Conservation (phyloP, 148 eudicot genomes). For the Hydrangea macrophylla region DNA sequence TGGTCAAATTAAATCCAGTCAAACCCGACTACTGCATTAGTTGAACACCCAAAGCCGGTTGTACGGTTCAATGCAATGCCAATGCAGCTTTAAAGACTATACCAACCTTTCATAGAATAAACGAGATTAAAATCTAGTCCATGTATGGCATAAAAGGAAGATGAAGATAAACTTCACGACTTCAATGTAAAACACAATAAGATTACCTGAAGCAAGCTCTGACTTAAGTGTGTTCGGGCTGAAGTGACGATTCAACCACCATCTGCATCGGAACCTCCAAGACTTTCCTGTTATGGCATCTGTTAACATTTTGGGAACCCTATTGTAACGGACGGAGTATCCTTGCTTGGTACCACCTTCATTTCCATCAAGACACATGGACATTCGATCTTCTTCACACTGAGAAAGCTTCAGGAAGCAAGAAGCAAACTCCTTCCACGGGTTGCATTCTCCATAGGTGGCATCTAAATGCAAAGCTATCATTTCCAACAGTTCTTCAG, state of each 20-base stretch:
- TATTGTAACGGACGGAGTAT: slow-evolving; percentile 19
- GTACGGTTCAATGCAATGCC: background rate
- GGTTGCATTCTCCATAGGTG: slow-evolving; percentile 38
- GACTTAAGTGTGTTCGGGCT: slow-evolving; percentile 41
- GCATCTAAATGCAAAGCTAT: slow-evolving; percentile 79
- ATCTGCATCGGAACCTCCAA: slow-evolving; percentile 76
- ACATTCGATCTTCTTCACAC: slow-evolving; percentile 64
- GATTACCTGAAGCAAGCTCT: slow-evolving; percentile 65
- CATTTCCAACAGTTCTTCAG: slow-evolving; percentile 65
- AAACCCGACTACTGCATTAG: background rate
- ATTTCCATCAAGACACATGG: slow-evolving; percentile 39
- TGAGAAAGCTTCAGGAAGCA: slow-evolving; percentile 51
- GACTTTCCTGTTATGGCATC: slow-evolving; percentile 36
- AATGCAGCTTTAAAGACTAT: background rate
- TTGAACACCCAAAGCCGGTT: background rate
- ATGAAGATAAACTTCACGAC: background rate
- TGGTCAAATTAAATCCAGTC: background rate
- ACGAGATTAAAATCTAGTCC: background rate
- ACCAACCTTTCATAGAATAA: background rate
- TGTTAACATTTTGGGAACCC: slow-evolving; percentile 41
- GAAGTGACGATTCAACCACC: slow-evolving; percentile 86
- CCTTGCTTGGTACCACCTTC: slow-evolving; percentile 18
- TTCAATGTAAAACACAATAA: background rate
- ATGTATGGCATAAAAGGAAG: background rate
- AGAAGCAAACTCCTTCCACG: slow-evolving; percentile 76